Evolutionary conservation across 257 asterid genomes (phyloP), one percentile per base, ranked within the genome.

Genomic region (Verbascum thapsus): DNA sequence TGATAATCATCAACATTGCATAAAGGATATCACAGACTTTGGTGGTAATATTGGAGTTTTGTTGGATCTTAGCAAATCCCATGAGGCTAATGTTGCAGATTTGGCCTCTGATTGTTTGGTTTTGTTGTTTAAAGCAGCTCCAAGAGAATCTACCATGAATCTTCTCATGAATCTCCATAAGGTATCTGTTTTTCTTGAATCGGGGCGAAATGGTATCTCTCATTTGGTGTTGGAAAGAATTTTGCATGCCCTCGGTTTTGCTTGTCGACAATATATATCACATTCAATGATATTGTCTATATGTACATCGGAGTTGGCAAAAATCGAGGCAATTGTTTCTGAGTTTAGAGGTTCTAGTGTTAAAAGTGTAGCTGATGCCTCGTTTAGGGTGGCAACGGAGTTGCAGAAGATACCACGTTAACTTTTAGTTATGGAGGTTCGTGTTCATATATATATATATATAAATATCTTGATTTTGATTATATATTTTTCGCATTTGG

Each of bases 71-170:
- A 82, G 91, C 72, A 83, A 69, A 67, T 81, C 79, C 35, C 54
- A 57, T 10, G 89, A 82, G 61, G 75, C 68, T 7, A 78, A 40
- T 19, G 55, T 77, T 47, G 78, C 96, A 37, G 96, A 87, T 68
- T 71, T 85, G 70, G 95, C 99, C 41, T 94, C 98, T 0, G 96
- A 94, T 40, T 87, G 96, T 72, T 59, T 94, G 63, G 67, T 84
- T 60, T 76, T 94, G 74, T 56, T 90, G 77, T 83, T 94, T 76
- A 84, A 78, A 78, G 80, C 85, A 66, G 84, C 96, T 67, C 95
- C 99, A 8, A 78, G 95, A 80, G 99, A 94, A 78, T 90, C 95
- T 69, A 88, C 96, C 10, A 78, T 83, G 72, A 88, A 92, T 60
- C 79, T 94, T 60, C 68, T 94, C 67, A 85, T 81, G 76, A 87